phyloP scores from a whole-genome alignment of 129 eudicot species.

The Mikania micrantha region DNA sequence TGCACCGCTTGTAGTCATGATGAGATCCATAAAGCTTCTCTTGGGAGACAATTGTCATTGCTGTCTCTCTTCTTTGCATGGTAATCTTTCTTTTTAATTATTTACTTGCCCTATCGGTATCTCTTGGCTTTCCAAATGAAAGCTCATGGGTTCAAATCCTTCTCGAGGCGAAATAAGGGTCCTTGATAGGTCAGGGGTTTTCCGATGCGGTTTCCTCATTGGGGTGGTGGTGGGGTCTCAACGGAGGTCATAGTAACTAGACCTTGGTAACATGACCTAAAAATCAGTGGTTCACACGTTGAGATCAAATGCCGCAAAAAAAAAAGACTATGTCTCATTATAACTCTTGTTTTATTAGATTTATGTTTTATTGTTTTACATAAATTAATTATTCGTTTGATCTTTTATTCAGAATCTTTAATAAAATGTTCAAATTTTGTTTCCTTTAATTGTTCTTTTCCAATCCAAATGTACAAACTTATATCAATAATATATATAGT shows the following conservation, averaged over 20 bases:
- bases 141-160: no score
- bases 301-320: no score
- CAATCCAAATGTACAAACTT: background rate
- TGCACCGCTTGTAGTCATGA: conserved; percentile 49
- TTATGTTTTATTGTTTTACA: background rate
- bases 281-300: no score
- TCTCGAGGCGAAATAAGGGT: no score
- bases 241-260: no score
- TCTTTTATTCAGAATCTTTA: background rate
- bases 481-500: background rate
- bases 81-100: conserved; percentile 33
- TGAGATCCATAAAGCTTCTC: conserved; percentile 48
- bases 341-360: background rate
- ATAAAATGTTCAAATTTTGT: background rate
- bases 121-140: no score
- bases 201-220: no score
- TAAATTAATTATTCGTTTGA: background rate
- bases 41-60: conserved; percentile 57
- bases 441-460: background rate
- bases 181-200: no score
- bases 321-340: background rate
- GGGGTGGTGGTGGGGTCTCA: no score
- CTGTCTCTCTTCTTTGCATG: conserved; percentile 70
- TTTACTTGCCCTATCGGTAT: no score
- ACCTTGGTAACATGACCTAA: no score